Evolutionary conservation across 495 filamentous ascomycete species (phyloP).

Genomic region (Annulohypoxylon nitens): DNA sequence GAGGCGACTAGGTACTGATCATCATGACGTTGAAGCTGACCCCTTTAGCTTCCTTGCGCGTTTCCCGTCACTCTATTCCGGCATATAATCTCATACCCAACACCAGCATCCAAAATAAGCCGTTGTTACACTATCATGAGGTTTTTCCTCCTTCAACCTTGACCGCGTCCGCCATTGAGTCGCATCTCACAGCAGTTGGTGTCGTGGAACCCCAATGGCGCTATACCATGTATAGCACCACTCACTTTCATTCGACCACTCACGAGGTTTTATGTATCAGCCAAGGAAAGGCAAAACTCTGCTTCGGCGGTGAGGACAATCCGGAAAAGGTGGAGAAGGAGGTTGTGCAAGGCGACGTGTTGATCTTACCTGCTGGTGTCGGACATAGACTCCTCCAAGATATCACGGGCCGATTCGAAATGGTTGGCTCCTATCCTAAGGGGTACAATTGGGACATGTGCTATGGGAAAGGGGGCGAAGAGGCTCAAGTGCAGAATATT

Average conservation of each 20-base stretch:
- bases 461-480: constrained; percentile 70
- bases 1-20: background rate
- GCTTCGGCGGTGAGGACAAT: constrained; percentile 76
- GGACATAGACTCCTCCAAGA: constrained; percentile 73
- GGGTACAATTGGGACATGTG: constrained; percentile 76
- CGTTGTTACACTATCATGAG: constrained; percentile 65
- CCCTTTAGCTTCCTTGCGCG: constrained; percentile 62
- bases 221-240: constrained; percentile 73
- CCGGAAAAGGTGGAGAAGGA: constrained; percentile 66
- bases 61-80: constrained; percentile 71
- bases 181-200: constrained; percentile 63
- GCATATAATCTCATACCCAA: constrained; percentile 71
- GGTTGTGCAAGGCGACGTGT: constrained; percentile 71
- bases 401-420: constrained; percentile 65
- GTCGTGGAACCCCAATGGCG: constrained; percentile 74
- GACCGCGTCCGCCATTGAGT: constrained; percentile 62
- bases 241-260: constrained; percentile 75
- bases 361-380: constrained; percentile 76
- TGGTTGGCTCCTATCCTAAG: constrained; percentile 75
- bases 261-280: constrained; percentile 76
- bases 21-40: constrained; percentile 53
- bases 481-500: constrained; percentile 64
- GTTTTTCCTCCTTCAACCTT: constrained; percentile 29
- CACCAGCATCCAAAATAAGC: constrained; percentile 72
- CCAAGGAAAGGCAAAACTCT: constrained; percentile 69